These are phyloP conservation scores for Alternaria arbusti DNA, from an alignment of 2,329 filamentous ascomycete genomes.

Conservation along the genomic window DNA sequence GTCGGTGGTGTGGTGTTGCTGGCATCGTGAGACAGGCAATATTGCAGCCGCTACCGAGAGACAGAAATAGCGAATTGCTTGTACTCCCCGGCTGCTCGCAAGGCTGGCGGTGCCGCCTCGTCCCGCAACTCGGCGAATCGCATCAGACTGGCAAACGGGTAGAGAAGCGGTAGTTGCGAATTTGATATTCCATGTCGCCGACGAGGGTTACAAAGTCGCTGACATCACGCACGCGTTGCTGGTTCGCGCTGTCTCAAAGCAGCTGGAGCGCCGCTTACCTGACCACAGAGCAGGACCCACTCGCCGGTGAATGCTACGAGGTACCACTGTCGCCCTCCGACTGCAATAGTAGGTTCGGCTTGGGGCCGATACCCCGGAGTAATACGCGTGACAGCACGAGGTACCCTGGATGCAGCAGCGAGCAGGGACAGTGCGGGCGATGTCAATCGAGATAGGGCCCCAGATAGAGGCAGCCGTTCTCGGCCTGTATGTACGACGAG, in stretches of 20 bases:
- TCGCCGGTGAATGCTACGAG: conserved; percentile 2
- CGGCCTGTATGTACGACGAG: not conserved
- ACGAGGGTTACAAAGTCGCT: not conserved
- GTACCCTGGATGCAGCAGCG: not conserved
- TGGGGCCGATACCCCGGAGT: not conserved
- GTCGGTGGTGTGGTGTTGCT: not conserved
- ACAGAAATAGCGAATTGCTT: conserved; percentile 1
- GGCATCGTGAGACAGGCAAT: not conserved
- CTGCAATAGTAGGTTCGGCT: not conserved
- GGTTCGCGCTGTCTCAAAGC: conserved; percentile 8
- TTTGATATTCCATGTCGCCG: not conserved
- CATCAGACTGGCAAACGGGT: not conserved
- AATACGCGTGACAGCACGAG: conserved; percentile 9
- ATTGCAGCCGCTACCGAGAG: conserved; percentile 1
- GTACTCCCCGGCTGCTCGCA: conserved; percentile 1
- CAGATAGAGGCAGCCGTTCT: not conserved
- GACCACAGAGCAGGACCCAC: conserved; percentile 2
- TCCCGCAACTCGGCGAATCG: conserved; percentile 16
- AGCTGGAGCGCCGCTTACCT: conserved; percentile 4
- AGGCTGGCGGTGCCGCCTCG: conserved; percentile 10
- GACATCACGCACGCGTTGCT: conserved; percentile 1
- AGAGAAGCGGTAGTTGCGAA: conserved; percentile 4
- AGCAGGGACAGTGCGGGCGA: conserved; percentile 8
- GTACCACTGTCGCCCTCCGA: not conserved
- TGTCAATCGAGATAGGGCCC: conserved; percentile 5